Conservation (phyloP, 2,329 filamentous ascomycete genomes). For the Harringtonia lauricola region DNA sequence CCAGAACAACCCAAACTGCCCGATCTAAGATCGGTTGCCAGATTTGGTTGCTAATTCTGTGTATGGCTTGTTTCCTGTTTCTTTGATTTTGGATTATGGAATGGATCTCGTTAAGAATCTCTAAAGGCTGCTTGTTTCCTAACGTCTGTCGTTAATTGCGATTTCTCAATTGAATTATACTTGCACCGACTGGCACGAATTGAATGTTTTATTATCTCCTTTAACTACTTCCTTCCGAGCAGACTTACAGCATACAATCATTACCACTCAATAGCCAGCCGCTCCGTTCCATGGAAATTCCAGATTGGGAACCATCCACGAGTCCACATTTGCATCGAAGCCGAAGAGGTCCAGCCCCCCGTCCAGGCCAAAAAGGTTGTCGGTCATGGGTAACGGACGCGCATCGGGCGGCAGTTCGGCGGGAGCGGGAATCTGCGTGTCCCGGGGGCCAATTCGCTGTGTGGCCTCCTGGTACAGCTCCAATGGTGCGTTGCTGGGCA, state of each 20-base stretch:
- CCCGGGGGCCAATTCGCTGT: neutral
- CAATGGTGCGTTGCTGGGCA: neutral
- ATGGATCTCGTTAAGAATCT: no score
- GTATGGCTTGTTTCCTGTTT: no score
- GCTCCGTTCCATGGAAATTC: constrained; percentile 1
- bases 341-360: neutral
- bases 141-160: no score
- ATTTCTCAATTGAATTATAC: no score
- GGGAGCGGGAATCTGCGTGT: neutral
- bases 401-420: neutral
- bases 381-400: neutral
- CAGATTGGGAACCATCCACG: neutral
- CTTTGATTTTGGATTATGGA: no score
- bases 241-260: neutral
- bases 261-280: neutral
- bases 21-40: no score
- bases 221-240: no score
- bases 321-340: neutral
- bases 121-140: no score
- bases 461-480: neutral
- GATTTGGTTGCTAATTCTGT: no score
- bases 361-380: neutral
- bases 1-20: no score
- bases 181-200: no score
- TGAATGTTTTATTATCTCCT: no score